Percentiles rank a stretch among this genome's conserved stretches.
These are phyloP conservation scores for Coniochaeta sp. DNA, from an alignment of 2,329 filamentous ascomycete species.

Conservation along the genomic window DNA sequence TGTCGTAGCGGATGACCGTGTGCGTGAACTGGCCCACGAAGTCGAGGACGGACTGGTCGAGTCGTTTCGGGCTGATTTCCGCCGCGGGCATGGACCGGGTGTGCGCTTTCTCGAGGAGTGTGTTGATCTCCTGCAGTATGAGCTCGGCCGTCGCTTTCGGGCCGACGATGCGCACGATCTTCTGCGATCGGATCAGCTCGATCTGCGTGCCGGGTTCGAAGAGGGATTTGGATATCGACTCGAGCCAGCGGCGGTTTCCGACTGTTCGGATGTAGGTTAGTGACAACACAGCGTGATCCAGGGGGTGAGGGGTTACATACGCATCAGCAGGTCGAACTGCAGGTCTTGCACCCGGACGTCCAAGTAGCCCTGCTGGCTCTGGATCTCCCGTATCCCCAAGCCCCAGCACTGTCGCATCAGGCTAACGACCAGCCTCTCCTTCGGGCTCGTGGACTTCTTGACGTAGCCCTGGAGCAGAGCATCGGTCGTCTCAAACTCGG, in stretches of 20 bases:
- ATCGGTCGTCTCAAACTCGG: conserved; percentile 11
- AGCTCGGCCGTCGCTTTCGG: conserved; percentile 26
- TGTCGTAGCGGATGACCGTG: conserved; percentile 27
- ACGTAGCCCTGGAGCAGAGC: conserved; percentile 22
- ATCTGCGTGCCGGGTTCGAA: conserved; percentile 29
- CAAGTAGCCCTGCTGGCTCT: conserved; percentile 32
- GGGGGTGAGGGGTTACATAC: conserved; percentile 25
- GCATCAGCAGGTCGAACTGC: conserved; percentile 36
- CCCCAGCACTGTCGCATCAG: conserved; percentile 45
- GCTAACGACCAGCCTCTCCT: conserved; percentile 31
- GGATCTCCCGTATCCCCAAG: conserved; percentile 38
- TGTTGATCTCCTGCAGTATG: conserved; percentile 26
- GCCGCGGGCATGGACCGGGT: conserved; percentile 16
- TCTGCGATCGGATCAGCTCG: conserved; percentile 22
- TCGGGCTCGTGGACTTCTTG: conserved; percentile 21
- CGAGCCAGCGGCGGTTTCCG: conserved; percentile 28
- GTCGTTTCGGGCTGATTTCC: conserved; percentile 15
- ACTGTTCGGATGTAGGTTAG: conserved; percentile 15
- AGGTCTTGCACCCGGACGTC: conserved; percentile 29
- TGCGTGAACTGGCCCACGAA: conserved; percentile 31
- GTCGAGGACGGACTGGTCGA: conserved; percentile 21
- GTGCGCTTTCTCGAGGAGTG: conserved; percentile 18
- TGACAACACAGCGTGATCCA: not conserved
- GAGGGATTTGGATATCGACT: conserved; percentile 18
- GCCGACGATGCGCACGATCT: conserved; percentile 26